phyloP scores from a whole-genome alignment of 2,329 filamentous ascomycete species.

The Raffaelea deltoideospora region DNA sequence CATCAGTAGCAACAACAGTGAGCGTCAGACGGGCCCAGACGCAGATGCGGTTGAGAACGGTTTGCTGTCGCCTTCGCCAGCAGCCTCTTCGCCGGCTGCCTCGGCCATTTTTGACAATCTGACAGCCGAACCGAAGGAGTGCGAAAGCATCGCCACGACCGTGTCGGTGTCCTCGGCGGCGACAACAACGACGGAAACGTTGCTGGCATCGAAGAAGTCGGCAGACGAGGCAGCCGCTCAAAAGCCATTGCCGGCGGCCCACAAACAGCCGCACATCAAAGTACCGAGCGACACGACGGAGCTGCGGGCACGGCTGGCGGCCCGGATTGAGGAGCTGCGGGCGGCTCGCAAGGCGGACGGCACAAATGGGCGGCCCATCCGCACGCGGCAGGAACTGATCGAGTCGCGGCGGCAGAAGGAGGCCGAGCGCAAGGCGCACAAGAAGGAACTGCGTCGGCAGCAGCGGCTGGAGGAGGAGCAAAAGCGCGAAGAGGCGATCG shows the following conservation, averaged over 20 bases:
- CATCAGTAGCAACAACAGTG: too few species aligned
- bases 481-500: slow-evolving; percentile 46
- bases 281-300: slow-evolving; percentile 57
- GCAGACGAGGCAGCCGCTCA: slow-evolving; percentile 26
- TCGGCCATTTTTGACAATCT: slow-evolving; percentile 32
- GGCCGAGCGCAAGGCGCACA: slow-evolving; percentile 70
- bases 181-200: slow-evolving; percentile 16
- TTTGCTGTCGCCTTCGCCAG: too few species aligned
- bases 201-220: slow-evolving; percentile 39
- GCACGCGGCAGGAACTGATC: slow-evolving; percentile 81
- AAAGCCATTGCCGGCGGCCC: slow-evolving; percentile 50
- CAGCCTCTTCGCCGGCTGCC: too few species aligned
- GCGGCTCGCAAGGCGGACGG: slow-evolving; percentile 70
- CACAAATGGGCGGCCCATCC: slow-evolving; percentile 52
- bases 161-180: neutral
- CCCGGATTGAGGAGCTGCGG: slow-evolving; percentile 72
- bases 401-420: slow-evolving; percentile 80
- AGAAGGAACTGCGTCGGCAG: slow-evolving; percentile 66
- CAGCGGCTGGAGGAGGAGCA: slow-evolving; percentile 67
- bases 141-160: neutral
- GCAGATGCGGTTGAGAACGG: too few species aligned
- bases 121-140: too few species aligned
- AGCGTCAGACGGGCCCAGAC: too few species aligned
- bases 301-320: slow-evolving; percentile 62
- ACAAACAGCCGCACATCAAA: slow-evolving; percentile 45